Conservation (phyloP, 1,284 basidiomycete species). For the Fomitiporia mediterranea region DNA sequence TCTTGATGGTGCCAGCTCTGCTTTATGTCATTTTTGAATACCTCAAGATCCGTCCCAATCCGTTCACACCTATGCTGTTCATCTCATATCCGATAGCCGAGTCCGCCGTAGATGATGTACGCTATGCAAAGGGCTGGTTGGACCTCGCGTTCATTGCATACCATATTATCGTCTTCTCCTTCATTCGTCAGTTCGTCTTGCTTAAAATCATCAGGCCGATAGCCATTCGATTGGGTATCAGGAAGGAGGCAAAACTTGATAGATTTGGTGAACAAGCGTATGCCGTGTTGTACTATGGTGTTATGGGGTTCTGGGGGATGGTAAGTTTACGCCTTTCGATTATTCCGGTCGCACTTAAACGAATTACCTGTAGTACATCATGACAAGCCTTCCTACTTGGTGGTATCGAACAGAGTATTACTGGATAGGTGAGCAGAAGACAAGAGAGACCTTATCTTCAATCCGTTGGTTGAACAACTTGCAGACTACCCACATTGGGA, state of each 20-base stretch:
- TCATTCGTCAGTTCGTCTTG: slow-evolving; percentile 78
- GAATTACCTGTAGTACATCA: slow-evolving; percentile 57
- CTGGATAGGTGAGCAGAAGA: slow-evolving; percentile 61
- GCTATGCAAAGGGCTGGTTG: slow-evolving; percentile 73
- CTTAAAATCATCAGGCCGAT: slow-evolving; percentile 68
- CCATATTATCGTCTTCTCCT: slow-evolving; percentile 89
- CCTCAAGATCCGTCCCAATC: slow-evolving; percentile 59
- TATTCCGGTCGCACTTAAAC: neutral
- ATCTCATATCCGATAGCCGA: slow-evolving; percentile 65
- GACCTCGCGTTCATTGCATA: slow-evolving; percentile 85
- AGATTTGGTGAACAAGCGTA: slow-evolving; percentile 92
- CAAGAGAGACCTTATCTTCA: neutral
- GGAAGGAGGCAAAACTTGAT: slow-evolving; percentile 62
- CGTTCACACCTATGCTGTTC: slow-evolving; percentile 72
- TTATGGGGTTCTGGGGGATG: slow-evolving; percentile 71
- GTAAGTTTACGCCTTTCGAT: slow-evolving; percentile 44
- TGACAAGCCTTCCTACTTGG: slow-evolving; percentile 82
- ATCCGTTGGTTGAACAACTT: slow-evolving; percentile 8
- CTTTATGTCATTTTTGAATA: slow-evolving; percentile 73
- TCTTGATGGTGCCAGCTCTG: slow-evolving; percentile 70
- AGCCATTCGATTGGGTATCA: slow-evolving; percentile 68
- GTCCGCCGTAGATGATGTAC: slow-evolving; percentile 48
- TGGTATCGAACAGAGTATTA: slow-evolving; percentile 86
- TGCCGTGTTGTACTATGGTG: slow-evolving; percentile 74
- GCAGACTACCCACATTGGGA: slow-evolving; percentile 85